Percentiles rank a stretch among this genome's conserved stretches.
Conservation (phyloP, 1,284 basidiomycete species). For the Fomitopsis schrenkii region DNA sequence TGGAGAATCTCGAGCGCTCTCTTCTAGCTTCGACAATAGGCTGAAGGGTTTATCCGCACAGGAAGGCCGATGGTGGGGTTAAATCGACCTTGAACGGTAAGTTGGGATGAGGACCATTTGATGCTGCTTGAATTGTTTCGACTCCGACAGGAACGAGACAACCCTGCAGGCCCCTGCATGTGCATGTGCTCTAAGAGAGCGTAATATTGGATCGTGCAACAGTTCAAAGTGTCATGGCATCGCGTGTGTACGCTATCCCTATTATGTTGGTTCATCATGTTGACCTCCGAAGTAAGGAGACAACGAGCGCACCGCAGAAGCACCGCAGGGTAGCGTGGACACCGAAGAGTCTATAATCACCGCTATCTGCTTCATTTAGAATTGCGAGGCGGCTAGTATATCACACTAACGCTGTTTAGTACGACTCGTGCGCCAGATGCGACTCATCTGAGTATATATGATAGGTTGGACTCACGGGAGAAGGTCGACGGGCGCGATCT, state of each 20-base stretch:
- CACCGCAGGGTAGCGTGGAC: not conserved
- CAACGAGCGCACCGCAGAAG: not conserved
- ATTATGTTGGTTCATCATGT: not conserved
- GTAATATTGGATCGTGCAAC: not conserved
- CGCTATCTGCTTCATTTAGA: not conserved
- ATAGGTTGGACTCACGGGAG: not conserved
- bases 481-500: not conserved
- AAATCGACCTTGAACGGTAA: not conserved
- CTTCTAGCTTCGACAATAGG: not conserved
- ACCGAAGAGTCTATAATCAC: slow-evolving; percentile 1
- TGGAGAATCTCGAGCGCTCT: not conserved
- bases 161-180: not conserved
- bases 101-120: not conserved
- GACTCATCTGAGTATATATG: not conserved
- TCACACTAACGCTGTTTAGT: not conserved
- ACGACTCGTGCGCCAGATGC: not conserved
- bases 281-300: not conserved
- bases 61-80: not conserved
- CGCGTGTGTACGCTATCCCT: not conserved
- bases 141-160: not conserved
- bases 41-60: not conserved
- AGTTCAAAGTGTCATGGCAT: not conserved
- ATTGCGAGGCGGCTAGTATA: not conserved
- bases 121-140: not conserved
- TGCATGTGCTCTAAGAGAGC: not conserved